Conservation (phyloP, 139 green algal species). For the Deuterostichococcus epilithicus region DNA sequence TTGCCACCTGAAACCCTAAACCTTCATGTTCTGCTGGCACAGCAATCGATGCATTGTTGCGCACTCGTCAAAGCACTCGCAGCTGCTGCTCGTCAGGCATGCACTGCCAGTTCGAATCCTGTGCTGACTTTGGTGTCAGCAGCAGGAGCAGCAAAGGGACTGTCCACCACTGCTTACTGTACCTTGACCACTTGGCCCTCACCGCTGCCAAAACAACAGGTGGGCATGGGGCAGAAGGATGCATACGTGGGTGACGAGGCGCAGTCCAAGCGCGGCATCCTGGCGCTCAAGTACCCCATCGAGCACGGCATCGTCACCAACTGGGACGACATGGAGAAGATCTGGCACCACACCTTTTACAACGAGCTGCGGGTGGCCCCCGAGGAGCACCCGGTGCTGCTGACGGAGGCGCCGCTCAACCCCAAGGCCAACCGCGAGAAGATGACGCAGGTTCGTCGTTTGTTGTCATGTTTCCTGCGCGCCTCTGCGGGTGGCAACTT, state of each 20-base stretch:
- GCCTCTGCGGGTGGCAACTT: no score
- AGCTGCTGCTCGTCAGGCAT: no score
- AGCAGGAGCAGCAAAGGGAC: no score
- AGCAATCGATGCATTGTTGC: no score
- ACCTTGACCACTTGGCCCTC: neutral
- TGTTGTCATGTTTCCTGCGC: no score
- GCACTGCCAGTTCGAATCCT: no score
- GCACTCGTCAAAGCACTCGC: no score
- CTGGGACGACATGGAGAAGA: conserved; percentile 99
- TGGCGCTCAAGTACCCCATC: conserved; percentile 97
- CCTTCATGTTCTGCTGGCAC: no score
- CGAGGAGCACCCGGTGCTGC: conserved; percentile 98
- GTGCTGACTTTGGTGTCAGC: no score
- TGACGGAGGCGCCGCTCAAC: conserved; percentile 98
- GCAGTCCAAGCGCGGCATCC: conserved; percentile 95
- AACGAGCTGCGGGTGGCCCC: conserved; percentile 98
- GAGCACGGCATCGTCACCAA: conserved; percentile 97
- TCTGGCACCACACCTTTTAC: conserved; percentile 99
- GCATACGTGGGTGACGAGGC: conserved; percentile 98
- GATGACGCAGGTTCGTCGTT: no score
- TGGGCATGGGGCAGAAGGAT: conserved; percentile 93
- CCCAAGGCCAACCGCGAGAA: conserved; percentile 92
- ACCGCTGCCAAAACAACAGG: no score
- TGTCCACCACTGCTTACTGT: neutral
- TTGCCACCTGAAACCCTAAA: neutral